phyloP scores from a whole-genome alignment of 2,329 filamentous ascomycete genomes.

The Clonostachys solani region DNA sequence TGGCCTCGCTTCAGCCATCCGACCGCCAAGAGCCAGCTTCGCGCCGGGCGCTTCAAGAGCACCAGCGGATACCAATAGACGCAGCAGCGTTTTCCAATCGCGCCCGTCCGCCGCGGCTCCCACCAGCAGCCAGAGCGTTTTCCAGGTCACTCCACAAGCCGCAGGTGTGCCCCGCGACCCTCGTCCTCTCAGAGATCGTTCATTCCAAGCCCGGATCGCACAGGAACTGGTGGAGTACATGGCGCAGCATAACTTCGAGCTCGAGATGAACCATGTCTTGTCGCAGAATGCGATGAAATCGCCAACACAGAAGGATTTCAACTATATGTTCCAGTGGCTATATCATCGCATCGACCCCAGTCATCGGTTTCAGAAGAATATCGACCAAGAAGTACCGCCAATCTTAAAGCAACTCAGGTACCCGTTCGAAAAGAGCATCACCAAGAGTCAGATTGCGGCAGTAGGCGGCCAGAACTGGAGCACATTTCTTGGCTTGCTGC shows the following conservation, averaged over 20 bases:
- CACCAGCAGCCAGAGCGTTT: constrained; percentile 87
- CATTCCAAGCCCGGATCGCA: constrained; percentile 76
- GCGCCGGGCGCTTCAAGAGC: constrained; percentile 52
- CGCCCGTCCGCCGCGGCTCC: constrained; percentile 65
- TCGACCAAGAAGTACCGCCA: constrained; percentile 90
- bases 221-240: constrained; percentile 91
- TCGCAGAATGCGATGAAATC: constrained; percentile 87
- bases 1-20: constrained; percentile 79
- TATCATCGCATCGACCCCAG: constrained; percentile 94
- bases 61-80: constrained; percentile 51
- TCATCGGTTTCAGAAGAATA: constrained; percentile 89
- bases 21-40: constrained; percentile 65
- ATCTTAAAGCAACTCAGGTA: constrained; percentile 92
- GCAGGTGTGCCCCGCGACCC: constrained; percentile 85
- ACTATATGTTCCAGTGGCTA: constrained; percentile 95
- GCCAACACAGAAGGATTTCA: constrained; percentile 97
- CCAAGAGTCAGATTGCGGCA: constrained; percentile 90
- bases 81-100: constrained; percentile 78
- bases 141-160: constrained; percentile 77
- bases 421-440: constrained; percentile 92
- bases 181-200: constrained; percentile 75
- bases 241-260: constrained; percentile 89
- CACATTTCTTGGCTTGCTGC: constrained; percentile 85
- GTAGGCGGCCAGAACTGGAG: constrained; percentile 97
- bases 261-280: constrained; percentile 95